Evolutionary conservation across 345 rosid species (phyloP), one percentile per base, ranked within the genome.

Genomic region (Xanthoceras sorbifolium): DNA sequence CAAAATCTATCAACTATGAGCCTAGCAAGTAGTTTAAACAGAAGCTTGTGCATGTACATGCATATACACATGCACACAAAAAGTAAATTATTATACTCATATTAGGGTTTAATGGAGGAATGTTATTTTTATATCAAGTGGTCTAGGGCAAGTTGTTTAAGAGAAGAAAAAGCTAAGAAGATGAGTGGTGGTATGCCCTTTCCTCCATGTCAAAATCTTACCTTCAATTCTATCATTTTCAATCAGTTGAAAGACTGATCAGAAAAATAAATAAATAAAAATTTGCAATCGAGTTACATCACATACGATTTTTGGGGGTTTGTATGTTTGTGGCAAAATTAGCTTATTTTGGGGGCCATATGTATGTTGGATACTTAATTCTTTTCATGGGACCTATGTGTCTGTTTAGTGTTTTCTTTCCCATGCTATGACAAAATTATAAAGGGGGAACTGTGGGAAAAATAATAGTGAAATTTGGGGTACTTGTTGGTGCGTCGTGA

Each of bases 361-460:
- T 76, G 84, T 67, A 72, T 76, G 84, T 67, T 82, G 84, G 84
- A 67, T 50, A 65, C 75, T 75, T 52, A 25, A 73, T 83, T 78
- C 82, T 80, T 67, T 77, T 77, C 84, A 77, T 78, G 85, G 89
- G 85, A 72, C 89, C 89, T 50, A 72, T 72, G 46, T 64, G 65
- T 76, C 77, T 64, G 23, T 62, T n/a, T n/a, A n/a, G n/a, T n/a
- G n/a, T n/a, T 74, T 32, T 50, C 14, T 64, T 74, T 75, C 46
- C 69, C 55, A 62, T 26, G 63, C 64, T 32, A 25, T 57, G 69
- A 66, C 80, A 72, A 70, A 70, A n/a, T 32, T 32, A 44, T 55
- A 79, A 79, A 68, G 38, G 22, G 18, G 38, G 22, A 12, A 29
- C 44, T 26, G 26, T 22, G 36, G 11, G 32, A 6, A 17, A 38